Evolutionary conservation across 192 early-diverging fungal genomes (phyloP).

Genomic region (Helicostylum pulchrum): DNA sequence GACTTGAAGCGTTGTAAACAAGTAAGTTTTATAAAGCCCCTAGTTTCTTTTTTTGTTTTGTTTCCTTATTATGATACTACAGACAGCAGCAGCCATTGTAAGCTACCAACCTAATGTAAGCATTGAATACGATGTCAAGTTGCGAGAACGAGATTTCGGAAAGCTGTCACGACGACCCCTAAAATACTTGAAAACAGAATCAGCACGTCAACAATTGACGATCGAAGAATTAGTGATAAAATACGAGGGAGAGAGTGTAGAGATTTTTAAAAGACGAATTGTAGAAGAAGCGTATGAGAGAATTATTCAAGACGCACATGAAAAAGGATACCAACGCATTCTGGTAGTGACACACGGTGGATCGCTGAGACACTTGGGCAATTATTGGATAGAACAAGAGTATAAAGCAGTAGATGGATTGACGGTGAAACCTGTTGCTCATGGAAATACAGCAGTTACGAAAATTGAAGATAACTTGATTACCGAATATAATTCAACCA

Average conservation of each 20-base stretch:
- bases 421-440: background rate
- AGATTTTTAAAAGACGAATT: conserved; percentile 9
- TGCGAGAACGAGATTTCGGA: conserved; percentile 28
- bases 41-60: background rate
- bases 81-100: conserved; percentile 24
- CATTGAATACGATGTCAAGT: background rate
- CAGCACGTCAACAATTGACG: background rate
- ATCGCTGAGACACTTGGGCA: background rate
- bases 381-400: conserved; percentile 10
- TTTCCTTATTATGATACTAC: too few relatives aligned
- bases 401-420: background rate
- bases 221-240: conserved; percentile 2
- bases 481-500: conserved; percentile 13
- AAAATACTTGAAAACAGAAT: background rate
- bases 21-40: conserved; percentile 6
- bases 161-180: conserved; percentile 14
- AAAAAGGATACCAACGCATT: conserved; percentile 9
- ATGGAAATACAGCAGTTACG: conserved; percentile 18
- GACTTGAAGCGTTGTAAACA: conserved; percentile 27
- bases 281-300: conserved; percentile 4
- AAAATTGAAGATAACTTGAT: background rate
- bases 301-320: conserved; percentile 12
- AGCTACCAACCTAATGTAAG: conserved; percentile 9
- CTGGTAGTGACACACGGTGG: conserved; percentile 34
- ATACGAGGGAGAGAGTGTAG: conserved; percentile 21